Evolutionary conservation across 202 grass and related monocot genomes (phyloP).

Genomic region (Bolboschoenoplectus hybrid): DNA sequence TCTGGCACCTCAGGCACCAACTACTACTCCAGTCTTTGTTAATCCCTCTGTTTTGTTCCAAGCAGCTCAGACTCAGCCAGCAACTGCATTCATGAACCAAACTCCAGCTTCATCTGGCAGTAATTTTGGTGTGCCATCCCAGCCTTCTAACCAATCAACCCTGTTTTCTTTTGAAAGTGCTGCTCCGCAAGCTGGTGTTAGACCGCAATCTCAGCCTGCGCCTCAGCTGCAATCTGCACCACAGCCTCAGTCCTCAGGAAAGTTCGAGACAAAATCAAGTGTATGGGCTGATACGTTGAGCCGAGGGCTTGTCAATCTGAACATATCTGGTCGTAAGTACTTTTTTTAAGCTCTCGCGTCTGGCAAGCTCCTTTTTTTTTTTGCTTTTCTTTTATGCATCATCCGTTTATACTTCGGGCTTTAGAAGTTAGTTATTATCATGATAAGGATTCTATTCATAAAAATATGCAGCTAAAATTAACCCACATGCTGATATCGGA

Average conservation of each 20-base stretch:
- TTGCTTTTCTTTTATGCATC: not conserved
- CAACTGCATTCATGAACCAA: conserved; percentile 45
- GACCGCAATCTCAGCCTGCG: conserved; percentile 35
- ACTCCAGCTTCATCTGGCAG: conserved; percentile 47
- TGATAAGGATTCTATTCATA: conserved; percentile 11
- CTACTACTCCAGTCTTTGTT: conserved; percentile 37
- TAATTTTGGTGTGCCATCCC: conserved; percentile 51
- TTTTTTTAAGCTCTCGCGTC: conserved; percentile 35
- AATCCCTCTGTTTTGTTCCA: conserved; percentile 47
- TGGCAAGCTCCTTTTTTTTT: conserved; percentile 10
- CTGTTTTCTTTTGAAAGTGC: conserved; percentile 56
- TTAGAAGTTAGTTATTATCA: not conserved
- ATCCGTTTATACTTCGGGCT: not conserved
- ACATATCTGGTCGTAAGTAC: conserved; percentile 96
- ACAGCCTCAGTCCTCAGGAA: conserved; percentile 46
- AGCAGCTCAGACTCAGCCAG: conserved; percentile 42
- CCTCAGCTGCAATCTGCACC: conserved; percentile 25
- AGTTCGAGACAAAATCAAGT: conserved; percentile 85
- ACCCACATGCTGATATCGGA: conserved; percentile 90
- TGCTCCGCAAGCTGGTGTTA: conserved; percentile 52
- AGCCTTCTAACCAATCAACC: conserved; percentile 42
- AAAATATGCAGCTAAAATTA: conserved; percentile 71
- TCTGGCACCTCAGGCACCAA: conserved; percentile 45
- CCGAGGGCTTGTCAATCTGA: conserved; percentile 85
- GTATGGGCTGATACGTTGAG: conserved; percentile 96